phyloP scores from a whole-genome alignment of 371 early-diverging fungal genomes.

The Mortierella sp. region DNA sequence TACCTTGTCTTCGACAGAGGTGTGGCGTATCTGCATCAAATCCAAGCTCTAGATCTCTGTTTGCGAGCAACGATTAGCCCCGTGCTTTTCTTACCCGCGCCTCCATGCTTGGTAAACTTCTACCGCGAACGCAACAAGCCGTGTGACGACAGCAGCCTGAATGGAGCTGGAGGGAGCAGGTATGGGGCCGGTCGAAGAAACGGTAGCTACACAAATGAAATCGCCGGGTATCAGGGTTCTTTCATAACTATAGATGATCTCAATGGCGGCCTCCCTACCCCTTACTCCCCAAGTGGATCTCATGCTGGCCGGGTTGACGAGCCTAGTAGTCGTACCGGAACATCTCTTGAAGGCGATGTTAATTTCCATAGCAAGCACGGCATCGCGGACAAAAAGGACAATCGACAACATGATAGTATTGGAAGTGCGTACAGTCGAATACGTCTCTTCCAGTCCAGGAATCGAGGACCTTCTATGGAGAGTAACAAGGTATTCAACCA shows the following conservation, averaged over 20 bases:
- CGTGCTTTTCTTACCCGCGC: conserved; percentile 44
- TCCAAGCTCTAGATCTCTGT: conserved; percentile 45
- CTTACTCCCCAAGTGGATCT: conserved; percentile 16
- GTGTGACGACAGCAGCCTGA: not conserved
- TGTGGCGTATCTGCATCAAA: conserved; percentile 9
- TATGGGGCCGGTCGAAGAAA: not conserved
- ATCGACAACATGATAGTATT: not conserved
- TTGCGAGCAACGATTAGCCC: conserved; percentile 34
- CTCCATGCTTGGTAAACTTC: conserved; percentile 28
- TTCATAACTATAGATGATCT: conserved; percentile 1
- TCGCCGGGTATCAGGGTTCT: conserved; percentile 2
- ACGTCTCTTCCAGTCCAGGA: conserved; percentile 24
- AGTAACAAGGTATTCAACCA: conserved; percentile 45
- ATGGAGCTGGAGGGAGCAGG: conserved; percentile 4
- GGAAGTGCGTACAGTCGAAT: conserved; percentile 24
- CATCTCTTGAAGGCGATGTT: not conserved
- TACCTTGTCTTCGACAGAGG: conserved; percentile 1
- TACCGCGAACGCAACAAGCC: conserved; percentile 24
- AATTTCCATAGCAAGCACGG: not conserved
- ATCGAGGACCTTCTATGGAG: conserved; percentile 37
- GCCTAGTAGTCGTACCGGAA: not conserved
- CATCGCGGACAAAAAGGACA: conserved; percentile 4
- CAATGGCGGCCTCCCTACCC: not conserved
- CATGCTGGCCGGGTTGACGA: not conserved
- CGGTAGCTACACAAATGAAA: not conserved